Base-by-base conservation (phyloP, 768 basidiomycete genomes). In the Naematelia encephala region DNA sequence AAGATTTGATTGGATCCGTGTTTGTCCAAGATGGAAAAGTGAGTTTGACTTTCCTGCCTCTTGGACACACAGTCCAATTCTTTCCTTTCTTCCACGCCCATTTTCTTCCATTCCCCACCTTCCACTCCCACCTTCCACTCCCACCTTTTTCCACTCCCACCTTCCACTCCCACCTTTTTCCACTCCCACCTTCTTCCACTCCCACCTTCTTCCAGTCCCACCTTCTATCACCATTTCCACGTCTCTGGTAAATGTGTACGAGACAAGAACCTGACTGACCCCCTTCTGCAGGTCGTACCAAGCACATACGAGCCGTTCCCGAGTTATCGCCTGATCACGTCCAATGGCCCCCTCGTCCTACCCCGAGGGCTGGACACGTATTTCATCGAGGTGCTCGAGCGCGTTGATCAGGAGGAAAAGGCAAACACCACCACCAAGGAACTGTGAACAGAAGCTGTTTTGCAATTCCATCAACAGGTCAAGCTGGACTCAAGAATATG, bases 1-100 rank as follows among this genome's bases (percentile, higher is more conserved):
- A 77, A 57, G 76, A 77, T 58, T 60, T 75, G n/a, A 72, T 77
- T 19, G 74, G 67, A 4, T 64, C 63, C 13, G 69, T 77, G n/a
- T 77, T 72, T 52, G 76, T 77, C 1, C 59, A 72, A 53, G 64
- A 66, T 11, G 69, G 69, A 29, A 74, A 77, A 54, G 72, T 77
- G 19, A 34, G 71, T 54, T 23, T n/a, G 16, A n/a, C n/a, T 43
- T 43, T 19, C 39, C 19, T 43, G 12, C 19, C 39, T 43, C 19
- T 43, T 43, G 11, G 12, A 43, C 39, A 11, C 19, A 43, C 19
- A n/a, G 11, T 43, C 11, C 19, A 11, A 11, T 43, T 43, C 39
- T 19, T 12, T 19, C 19, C 19, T 43, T 19, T 12, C 39, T 43
- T 43, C 11, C 12, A 47, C 5, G 25, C 46, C 21, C 46, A 10